Evolutionary conservation across 2,329 filamentous ascomycete species (phyloP).

Genomic region (Pseudocercospora eumusae): DNA sequence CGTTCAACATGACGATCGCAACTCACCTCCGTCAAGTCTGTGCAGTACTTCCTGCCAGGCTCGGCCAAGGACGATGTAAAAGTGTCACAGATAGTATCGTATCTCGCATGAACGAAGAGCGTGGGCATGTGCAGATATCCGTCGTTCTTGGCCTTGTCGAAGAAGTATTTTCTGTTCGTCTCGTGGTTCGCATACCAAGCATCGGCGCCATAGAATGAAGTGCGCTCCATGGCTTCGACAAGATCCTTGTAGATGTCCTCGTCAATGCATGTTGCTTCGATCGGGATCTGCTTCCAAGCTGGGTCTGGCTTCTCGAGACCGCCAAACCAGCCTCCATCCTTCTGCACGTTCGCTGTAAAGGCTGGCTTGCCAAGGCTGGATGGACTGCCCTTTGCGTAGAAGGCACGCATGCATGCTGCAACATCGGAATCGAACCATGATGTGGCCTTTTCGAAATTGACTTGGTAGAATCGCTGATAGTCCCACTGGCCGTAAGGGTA

Average conservation of each 20-base stretch:
- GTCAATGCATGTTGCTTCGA: conserved; percentile 36
- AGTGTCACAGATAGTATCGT: conserved; percentile 45
- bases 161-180: conserved; percentile 46
- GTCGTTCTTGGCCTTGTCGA: conserved; percentile 41
- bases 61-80: conserved; percentile 40
- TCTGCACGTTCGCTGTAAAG: conserved; percentile 23
- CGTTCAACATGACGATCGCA: conserved; percentile 31
- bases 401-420: conserved; percentile 33
- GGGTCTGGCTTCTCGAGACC: conserved; percentile 33
- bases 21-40: conserved; percentile 48
- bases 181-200: conserved; percentile 50
- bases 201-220: conserved; percentile 44
- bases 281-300: conserved; percentile 37
- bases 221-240: conserved; percentile 43
- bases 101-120: conserved; percentile 45
- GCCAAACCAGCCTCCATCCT: conserved; percentile 40
- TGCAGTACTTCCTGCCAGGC: conserved; percentile 40
- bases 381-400: conserved; percentile 35
- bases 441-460: conserved; percentile 31
- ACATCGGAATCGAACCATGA: conserved; percentile 27
- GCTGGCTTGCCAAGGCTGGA: conserved; percentile 34
- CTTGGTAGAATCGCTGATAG: conserved; percentile 41
- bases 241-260: conserved; percentile 35
- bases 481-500: conserved; percentile 44
- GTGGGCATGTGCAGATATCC: conserved; percentile 41